Evolutionary conservation across 441 rosid genomes (phyloP), one percentile per base, ranked within the genome.

Genomic region (Aleurites moluccanus): DNA sequence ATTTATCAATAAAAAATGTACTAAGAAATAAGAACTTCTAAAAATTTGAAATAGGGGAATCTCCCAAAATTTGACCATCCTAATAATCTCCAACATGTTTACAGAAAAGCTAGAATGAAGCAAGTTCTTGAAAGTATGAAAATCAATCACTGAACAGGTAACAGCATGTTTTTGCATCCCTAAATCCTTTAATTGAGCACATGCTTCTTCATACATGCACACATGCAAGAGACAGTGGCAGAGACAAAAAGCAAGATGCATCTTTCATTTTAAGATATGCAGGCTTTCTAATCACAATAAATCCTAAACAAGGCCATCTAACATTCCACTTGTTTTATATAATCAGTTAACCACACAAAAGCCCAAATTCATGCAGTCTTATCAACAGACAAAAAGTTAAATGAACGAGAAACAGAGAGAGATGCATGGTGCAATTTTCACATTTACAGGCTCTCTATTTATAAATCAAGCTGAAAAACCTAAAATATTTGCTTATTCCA

Each of bases 51-150:
- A n/a, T 57, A 45, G 11, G 13, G 44, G 27, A 45, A 14, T 42
- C 45, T 55, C 6, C 16, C 15, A 59, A 4, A 23, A 56, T 23
- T 67, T 18, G 27, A 38, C 25, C 42, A 53, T 23, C 59, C 38
- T 18, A 30, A 52, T 75, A 50, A 73, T 55, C 62, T 23, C 30
- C 45, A 73, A 44, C 69, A 23, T 52, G 35, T 13, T 38, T 16
- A 62, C 13, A 62, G 47, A 30, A 47, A 62, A 27, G 30, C n/a
- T 13, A 38, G 52, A 52, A 20, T 7, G 18, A 16, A 65, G 65
- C 52, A 65, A 55, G 67, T 49, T 55, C 33, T 65, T 40, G 45
- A 64, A 56, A 72, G 6, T 57, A 70, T 20, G 45, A 72, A 72
- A 61, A 60, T 45, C 11, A 47, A 33, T 6, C n/a, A 28, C 14